A percentile compares a stretch with the other conserved stretches of the same genome.
phyloP scores from a whole-genome alignment of 176 grass and related monocot species.

The Triticum aestivum region DNA sequence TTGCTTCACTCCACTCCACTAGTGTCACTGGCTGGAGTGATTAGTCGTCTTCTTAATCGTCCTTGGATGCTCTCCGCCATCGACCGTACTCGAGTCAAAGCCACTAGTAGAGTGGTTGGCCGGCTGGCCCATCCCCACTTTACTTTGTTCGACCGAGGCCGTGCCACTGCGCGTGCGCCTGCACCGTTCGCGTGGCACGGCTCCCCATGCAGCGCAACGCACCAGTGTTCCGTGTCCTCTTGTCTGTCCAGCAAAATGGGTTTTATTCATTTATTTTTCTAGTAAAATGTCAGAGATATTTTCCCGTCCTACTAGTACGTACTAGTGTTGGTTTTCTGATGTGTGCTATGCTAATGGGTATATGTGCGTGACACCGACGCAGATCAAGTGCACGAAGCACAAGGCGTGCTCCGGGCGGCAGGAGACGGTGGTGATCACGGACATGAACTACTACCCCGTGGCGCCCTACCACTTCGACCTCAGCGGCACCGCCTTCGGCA shows the following conservation, averaged over 20 bases:
- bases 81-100: neutral
- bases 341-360: too few species aligned
- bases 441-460: constrained; percentile 63
- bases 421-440: constrained; percentile 60
- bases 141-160: neutral
- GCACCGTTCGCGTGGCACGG: neutral
- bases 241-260: neutral
- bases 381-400: constrained; percentile 56
- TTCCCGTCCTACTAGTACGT: too few species aligned
- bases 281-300: too few species aligned
- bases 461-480: constrained; percentile 77
- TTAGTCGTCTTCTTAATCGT: neutral
- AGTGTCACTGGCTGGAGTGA: neutral
- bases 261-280: too few species aligned
- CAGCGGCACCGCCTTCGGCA: constrained; percentile 70
- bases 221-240: neutral
- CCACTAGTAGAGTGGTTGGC: neutral
- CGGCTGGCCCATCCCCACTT: neutral
- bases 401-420: constrained; percentile 49
- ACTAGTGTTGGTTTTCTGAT: neutral
- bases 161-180: neutral
- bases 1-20: neutral
- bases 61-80: neutral
- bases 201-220: neutral
- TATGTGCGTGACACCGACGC: too few species aligned